Conservation (phyloP, 2,329 filamentous ascomycete genomes). For the Pyrenophora teres region DNA sequence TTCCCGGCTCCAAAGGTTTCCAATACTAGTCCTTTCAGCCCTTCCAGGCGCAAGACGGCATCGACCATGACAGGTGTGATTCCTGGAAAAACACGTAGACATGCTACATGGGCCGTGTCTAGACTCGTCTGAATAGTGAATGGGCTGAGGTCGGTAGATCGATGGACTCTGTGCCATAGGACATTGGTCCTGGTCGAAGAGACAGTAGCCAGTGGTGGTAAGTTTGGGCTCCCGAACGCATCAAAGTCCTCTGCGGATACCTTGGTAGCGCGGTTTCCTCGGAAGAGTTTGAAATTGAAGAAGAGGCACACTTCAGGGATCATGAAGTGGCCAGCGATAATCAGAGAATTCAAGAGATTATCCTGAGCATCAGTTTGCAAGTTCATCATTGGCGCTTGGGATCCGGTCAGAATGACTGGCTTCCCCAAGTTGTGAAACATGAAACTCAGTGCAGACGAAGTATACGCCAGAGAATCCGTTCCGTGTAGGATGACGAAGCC, state of each 20-base stretch:
- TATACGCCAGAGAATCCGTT: conserved; percentile 86
- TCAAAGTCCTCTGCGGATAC: conserved; percentile 84
- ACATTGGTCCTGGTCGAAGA: conserved; percentile 81
- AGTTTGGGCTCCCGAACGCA: conserved; percentile 88
- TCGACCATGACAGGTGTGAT: conserved; percentile 95
- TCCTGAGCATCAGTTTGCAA: conserved; percentile 90
- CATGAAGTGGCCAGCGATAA: conserved; percentile 89
- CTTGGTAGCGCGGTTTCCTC: conserved; percentile 87
- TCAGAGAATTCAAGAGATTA: conserved; percentile 84
- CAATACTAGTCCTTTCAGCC: conserved; percentile 78
- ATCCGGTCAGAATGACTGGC: conserved; percentile 79
- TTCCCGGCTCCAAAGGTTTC: conserved; percentile 95
- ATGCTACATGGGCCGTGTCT: conserved; percentile 87
- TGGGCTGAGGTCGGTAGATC: conserved; percentile 73
- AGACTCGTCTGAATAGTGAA: conserved; percentile 76
- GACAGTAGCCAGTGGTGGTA: conserved; percentile 78
- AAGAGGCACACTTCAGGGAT: conserved; percentile 93
- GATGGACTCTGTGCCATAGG: conserved; percentile 76
- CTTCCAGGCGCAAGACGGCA: conserved; percentile 76
- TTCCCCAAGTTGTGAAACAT: conserved; percentile 92
- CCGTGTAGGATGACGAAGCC: conserved; percentile 91
- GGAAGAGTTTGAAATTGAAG: conserved; percentile 89
- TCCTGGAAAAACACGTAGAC: conserved; percentile 86
- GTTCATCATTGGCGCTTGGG: conserved; percentile 79
- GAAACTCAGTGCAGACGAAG: conserved; percentile 86